Base-by-base conservation (phyloP, 2,329 filamentous ascomycete species). In the Helotiales sp. region DNA sequence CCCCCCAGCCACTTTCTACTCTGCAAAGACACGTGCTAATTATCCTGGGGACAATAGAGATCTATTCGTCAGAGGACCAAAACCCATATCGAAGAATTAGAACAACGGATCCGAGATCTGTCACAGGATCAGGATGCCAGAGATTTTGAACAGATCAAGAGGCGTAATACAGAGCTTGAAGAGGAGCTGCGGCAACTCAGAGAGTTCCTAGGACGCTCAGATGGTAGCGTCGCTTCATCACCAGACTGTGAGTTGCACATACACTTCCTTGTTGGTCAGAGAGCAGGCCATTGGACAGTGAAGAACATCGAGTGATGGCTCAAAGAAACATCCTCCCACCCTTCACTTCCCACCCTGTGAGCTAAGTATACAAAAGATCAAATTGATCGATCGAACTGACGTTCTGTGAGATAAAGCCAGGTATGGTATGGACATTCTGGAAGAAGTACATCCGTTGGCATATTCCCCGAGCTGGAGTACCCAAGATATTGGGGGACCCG, bases 1-100 rank as follows among this genome's bases (percentile, higher is more conserved):
- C 4, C 20, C 4, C 17, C 10, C 34, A 22, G 8, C 8, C 10
- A 37, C 11, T 40, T 32, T 34, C 26, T 34, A 7, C 17, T 2
- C 20, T 45, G 1, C 17, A 20, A 55, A 22, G 3, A 17, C 8
- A 22, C 13, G 26, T 45, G 30, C 15, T 47, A 49, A n/a, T 50
- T n/a, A 6, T 6, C 45, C 17, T 6, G 24, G 22, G 28, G 15
- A 34, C 2, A 52, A 60, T 57, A 97, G 80, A 87, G 93, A 59
- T 92, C 92, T 49, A 97, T 97, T 71, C 86, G 93, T 59, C 92
- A 93, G 78, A 87, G 93, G 72, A 97, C 93, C 37, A 94, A 93
- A 80, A 88, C 91, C 75, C 91, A 93, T 78, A 97, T 97, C 74
- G 92, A 96, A 76, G 83, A 83, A 24, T 82, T 97, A 60, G 92